phyloP scores from a whole-genome alignment of 306 rosid species.

The Neltuma alba region DNA sequence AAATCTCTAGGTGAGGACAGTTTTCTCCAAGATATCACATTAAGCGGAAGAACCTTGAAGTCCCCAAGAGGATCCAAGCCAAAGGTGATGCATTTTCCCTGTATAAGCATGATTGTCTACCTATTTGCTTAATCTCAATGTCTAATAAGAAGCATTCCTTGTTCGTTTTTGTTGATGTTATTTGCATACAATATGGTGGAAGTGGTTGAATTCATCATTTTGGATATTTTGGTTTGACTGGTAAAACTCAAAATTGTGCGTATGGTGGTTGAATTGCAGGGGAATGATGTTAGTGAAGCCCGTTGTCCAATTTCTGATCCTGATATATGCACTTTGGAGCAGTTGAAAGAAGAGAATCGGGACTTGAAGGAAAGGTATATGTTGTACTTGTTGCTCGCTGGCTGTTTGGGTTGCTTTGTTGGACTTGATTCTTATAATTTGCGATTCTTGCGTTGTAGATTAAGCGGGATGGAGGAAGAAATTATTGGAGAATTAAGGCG shows the following conservation, averaged over 20 bases:
- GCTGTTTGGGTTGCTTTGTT: slow-evolving; percentile 6
- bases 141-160: not conserved
- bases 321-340: slow-evolving; percentile 38
- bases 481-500: slow-evolving; percentile 35
- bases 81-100: slow-evolving; percentile 52
- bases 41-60: slow-evolving; percentile 37
- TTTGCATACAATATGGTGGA: slow-evolving; percentile 1
- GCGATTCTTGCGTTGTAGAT: slow-evolving; percentile 41
- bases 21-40: slow-evolving; percentile 36
- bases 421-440: not conserved
- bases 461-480: slow-evolving; percentile 45
- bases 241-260: slow-evolving; percentile 16
- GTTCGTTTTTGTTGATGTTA: not conserved
- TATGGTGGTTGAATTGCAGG: slow-evolving; percentile 52
- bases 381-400: not conserved
- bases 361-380: slow-evolving; percentile 71
- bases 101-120: not conserved
- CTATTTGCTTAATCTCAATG: slow-evolving; percentile 8
- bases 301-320: slow-evolving; percentile 28
- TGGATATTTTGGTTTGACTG: slow-evolving; percentile 5
- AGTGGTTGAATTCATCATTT: slow-evolving; percentile 1
- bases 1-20: slow-evolving; percentile 41
- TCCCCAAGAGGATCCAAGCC: slow-evolving; percentile 36
- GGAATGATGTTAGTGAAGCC: slow-evolving; percentile 33
- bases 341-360: slow-evolving; percentile 68